Conservation (phyloP, 257 asterid species). For the Gentiana straminea region DNA sequence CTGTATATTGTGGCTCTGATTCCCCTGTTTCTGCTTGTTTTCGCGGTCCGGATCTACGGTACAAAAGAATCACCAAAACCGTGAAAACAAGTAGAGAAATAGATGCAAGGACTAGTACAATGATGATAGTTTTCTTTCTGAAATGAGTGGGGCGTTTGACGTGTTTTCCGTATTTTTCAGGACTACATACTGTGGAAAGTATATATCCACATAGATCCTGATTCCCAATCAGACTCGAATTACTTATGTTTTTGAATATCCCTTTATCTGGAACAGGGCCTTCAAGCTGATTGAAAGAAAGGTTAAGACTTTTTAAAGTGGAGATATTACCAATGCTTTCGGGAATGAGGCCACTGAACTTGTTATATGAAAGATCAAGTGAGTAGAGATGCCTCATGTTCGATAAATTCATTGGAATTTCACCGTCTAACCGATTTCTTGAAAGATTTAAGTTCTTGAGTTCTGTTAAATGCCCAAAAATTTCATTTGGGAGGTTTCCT, state of each 20-base stretch:
- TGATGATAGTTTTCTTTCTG: conserved; percentile 21
- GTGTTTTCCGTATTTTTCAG: conserved; percentile 17
- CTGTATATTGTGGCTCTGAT: conserved; percentile 14
- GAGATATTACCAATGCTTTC: conserved; percentile 30
- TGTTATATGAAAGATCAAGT: conserved; percentile 61
- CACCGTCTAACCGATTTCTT: conserved; percentile 42
- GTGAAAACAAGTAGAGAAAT: conserved; percentile 21
- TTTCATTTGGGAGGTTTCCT: conserved; percentile 31
- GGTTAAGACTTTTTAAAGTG: conserved; percentile 48
- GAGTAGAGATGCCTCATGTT: conserved; percentile 27
- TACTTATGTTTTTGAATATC: too few species aligned
- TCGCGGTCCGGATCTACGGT: conserved; percentile 17
- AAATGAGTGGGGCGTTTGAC: conserved; percentile 8
- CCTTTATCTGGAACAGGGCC: too few species aligned
- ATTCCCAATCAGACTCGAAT: too few species aligned
- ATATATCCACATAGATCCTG: conserved; percentile 48
- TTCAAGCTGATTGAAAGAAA: conserved; percentile 63
- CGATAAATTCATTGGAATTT: conserved; percentile 37
- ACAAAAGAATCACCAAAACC: conserved; percentile 14
- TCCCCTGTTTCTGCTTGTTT: conserved; percentile 7
- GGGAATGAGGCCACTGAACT: conserved; percentile 53
- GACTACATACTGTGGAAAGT: conserved; percentile 17
- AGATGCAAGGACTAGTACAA: conserved; percentile 31
- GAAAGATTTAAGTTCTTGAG: conserved; percentile 52
- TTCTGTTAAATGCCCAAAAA: conserved; percentile 29